Percentiles rank a stretch among this genome's conserved stretches.
Evolutionary conservation across 768 basidiomycete genomes (phyloP).

Genomic region (Terana coerulea): DNA sequence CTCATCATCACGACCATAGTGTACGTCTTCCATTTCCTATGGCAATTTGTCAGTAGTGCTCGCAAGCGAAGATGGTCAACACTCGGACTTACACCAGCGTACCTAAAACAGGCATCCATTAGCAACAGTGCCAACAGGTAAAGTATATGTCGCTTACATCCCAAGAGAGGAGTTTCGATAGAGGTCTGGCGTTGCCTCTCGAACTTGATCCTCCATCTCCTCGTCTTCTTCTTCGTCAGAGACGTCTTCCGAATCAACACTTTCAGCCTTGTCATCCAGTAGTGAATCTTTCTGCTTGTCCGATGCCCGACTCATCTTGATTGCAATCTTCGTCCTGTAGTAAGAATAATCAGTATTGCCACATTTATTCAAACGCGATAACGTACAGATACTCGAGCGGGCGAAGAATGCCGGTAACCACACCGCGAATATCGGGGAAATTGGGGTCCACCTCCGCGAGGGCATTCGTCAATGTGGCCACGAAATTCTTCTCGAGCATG

Average conservation of each 20-base stretch:
- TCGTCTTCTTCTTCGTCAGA: conserved; percentile 57
- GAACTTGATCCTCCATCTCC: conserved; percentile 48
- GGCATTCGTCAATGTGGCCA: conserved; percentile 80
- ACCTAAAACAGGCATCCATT: conserved; percentile 34
- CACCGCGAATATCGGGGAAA: conserved; percentile 83
- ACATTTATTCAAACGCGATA: neutral
- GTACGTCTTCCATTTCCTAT: conserved; percentile 84
- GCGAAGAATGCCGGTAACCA: conserved; percentile 84
- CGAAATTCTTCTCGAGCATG: conserved; percentile 98
- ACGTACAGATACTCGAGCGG: conserved; percentile 88
- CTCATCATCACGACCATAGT: conserved; percentile 65
- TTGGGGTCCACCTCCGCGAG: conserved; percentile 93
- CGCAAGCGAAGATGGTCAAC: neutral
- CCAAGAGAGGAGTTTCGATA: conserved; percentile 96
- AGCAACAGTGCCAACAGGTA: neutral
- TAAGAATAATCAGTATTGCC: conserved; percentile 15
- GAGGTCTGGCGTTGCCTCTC: conserved; percentile 87
- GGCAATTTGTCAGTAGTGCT: neutral
- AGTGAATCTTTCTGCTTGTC: conserved; percentile 55
- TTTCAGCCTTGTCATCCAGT: conserved; percentile 41
- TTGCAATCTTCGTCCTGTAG: conserved; percentile 88
- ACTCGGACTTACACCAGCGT: conserved; percentile 66
- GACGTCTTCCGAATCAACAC: conserved; percentile 42
- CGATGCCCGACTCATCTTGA: conserved; percentile 89
- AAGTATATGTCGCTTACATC: conserved; percentile 54